Evolutionary conservation across 2,329 filamentous ascomycete genomes (phyloP).

Genomic region (Colletotrichum camelliae): DNA sequence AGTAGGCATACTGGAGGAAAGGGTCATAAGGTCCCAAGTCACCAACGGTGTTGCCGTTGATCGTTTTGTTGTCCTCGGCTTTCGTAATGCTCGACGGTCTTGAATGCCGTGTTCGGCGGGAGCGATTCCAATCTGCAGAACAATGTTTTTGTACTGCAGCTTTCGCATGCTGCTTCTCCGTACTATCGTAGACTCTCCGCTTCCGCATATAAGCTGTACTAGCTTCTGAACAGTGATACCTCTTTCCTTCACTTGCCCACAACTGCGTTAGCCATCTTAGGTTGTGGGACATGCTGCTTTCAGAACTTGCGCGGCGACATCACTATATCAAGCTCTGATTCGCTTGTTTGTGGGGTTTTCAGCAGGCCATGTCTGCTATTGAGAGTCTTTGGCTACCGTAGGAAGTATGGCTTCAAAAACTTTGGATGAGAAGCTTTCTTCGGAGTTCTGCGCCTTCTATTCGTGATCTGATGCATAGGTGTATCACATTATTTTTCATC

Average conservation of each 20-base stretch:
- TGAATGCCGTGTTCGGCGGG: background rate
- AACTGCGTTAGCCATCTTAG: too few species aligned
- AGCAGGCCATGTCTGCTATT: background rate
- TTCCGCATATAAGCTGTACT: background rate
- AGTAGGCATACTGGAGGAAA: constrained; percentile 60
- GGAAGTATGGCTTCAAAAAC: too few species aligned
- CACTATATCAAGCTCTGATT: too few species aligned
- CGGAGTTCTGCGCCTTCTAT: too few species aligned
- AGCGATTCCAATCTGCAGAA: background rate
- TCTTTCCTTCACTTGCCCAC: too few species aligned
- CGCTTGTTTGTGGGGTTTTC: background rate
- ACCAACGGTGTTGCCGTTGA: background rate
- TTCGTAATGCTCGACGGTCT: background rate
- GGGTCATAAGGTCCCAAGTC: constrained; percentile 44
- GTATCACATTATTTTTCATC: too few species aligned
- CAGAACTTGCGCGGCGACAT: too few species aligned
- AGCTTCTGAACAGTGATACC: background rate
- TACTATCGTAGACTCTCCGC: background rate
- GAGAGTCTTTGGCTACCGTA: too few species aligned
- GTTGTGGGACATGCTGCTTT: too few species aligned
- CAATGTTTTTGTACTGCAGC: background rate
- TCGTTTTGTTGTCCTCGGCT: constrained; percentile 27
- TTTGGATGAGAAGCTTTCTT: too few species aligned
- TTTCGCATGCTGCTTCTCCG: background rate
- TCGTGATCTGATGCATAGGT: too few species aligned